Percentiles rank a stretch among this genome's conserved stretches.
Evolutionary conservation across 257 asterid species (phyloP).

Genomic region (Eucommia ulmoides): DNA sequence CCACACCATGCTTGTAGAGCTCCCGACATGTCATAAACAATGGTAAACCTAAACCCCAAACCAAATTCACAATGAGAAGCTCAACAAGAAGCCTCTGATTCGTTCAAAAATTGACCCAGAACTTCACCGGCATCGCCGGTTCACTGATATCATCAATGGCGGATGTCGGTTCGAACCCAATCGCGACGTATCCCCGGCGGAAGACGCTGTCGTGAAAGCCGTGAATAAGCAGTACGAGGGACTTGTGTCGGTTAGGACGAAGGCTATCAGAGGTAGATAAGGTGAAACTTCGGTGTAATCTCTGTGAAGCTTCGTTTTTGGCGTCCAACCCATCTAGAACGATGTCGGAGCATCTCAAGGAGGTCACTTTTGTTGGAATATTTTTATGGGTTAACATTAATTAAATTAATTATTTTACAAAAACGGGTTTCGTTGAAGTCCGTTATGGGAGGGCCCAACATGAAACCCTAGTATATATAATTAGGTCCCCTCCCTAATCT

Average conservation of each 20-base stretch:
- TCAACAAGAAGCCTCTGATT: slow-evolving; percentile 3
- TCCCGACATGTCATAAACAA: slow-evolving; percentile 4
- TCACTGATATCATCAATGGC: slow-evolving; percentile 30
- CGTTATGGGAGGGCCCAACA: slow-evolving; percentile 43
- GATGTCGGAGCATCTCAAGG: slow-evolving; percentile 71
- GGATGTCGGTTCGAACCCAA: slow-evolving; percentile 22
- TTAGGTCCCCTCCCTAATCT: too few relatives aligned
- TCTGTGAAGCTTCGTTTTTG: slow-evolving; percentile 58
- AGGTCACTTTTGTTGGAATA: too few relatives aligned
- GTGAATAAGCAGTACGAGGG: slow-evolving; percentile 64
- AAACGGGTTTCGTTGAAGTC: slow-evolving; percentile 26
- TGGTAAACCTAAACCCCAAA: slow-evolving; percentile 5
- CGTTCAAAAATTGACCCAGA: slow-evolving; percentile 3
- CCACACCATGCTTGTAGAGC: not conserved
- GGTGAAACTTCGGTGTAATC: slow-evolving; percentile 80
- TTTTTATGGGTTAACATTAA: too few relatives aligned
- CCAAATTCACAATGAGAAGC: slow-evolving; percentile 9
- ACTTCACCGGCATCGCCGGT: not conserved
- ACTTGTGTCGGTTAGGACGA: slow-evolving; percentile 50
- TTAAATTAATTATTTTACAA: slow-evolving; percentile 40
- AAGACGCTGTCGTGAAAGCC: slow-evolving; percentile 47
- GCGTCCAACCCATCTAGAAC: slow-evolving; percentile 87
- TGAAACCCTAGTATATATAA: too few relatives aligned
- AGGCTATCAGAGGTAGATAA: slow-evolving; percentile 87
- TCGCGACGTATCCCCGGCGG: slow-evolving; percentile 13